phyloP scores from a whole-genome alignment of 768 basidiomycete genomes.

The Termitomyces sp. region DNA sequence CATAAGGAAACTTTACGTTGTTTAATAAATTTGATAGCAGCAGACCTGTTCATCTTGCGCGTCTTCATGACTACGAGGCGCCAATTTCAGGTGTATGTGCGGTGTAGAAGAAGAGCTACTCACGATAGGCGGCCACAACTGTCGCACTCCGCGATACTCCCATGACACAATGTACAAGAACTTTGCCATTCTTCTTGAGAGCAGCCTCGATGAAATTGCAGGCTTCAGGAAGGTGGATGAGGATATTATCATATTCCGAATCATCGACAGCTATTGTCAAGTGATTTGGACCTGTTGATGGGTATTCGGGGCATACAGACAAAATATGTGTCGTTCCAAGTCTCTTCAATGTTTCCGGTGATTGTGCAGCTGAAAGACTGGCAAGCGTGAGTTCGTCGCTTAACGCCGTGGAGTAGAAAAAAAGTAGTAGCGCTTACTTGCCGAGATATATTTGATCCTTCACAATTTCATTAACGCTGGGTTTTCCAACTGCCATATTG shows the following conservation, averaged over 20 bases:
- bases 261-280: constrained; percentile 42
- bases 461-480: constrained; percentile 35
- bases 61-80: constrained; percentile 34
- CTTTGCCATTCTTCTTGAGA: constrained; percentile 47
- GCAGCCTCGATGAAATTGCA: constrained; percentile 65
- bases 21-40: constrained; percentile 49
- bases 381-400: constrained; percentile 1
- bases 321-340: constrained; percentile 52
- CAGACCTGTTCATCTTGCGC: constrained; percentile 35
- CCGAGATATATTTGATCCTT: constrained; percentile 40
- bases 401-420: background rate
- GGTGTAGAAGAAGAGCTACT: constrained; percentile 24
- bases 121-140: constrained; percentile 54
- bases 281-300: constrained; percentile 42
- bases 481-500: constrained; percentile 14
- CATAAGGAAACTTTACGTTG: constrained; percentile 35
- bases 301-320: constrained; percentile 57
- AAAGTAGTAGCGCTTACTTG: constrained; percentile 36
- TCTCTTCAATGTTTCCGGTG: constrained; percentile 25
- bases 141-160: constrained; percentile 71
- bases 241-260: constrained; percentile 50
- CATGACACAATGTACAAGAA: constrained; percentile 74
- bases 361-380: constrained; percentile 39
- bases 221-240: constrained; percentile 60
- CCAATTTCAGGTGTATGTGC: background rate